Base-by-base conservation (phyloP, 805 yeast species). In the Hanseniaspora jakobsenii region DNA sequence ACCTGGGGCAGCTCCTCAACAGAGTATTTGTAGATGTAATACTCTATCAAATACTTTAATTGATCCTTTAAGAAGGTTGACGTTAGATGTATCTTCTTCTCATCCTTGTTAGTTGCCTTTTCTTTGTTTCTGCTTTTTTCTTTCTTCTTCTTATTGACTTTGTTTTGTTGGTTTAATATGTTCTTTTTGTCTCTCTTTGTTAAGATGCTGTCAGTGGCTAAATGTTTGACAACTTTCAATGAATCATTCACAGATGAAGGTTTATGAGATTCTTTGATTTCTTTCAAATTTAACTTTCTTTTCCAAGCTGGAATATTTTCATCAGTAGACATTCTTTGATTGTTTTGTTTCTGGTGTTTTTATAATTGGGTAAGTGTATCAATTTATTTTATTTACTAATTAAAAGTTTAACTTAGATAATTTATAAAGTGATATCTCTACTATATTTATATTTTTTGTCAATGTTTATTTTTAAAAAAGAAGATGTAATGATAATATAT, bases 241-340 rank as follows among this genome's bases (percentile, higher is more conserved):
- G 65, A 61, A 38, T 61, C 63, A 17, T 55, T 57, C 21, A 47
- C 49, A 23, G 51, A 51, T 6, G 41, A 48, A 12, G 41, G 42
- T n/a, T 17, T 24, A 12, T 22, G 24, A 1, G 47, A 30, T 34
- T 18, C 43, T 40, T 34, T 51, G 47, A 36, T 52, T 49, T 39
- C 48, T 48, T 32, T 50, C 48, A 31, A 53, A 54, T 32, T 54
- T 55, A 46, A 57, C 56, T 42, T 42, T 38, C 57, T 54, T 41
- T 60, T 60, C 65, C 65, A 61, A 8, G 65, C 65, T 7, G 65
- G 65, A 19, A 61, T 44, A 46, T 60, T 61, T 38, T 34, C 46
- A 28, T 42, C 39, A 17, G 38, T 49, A 27, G 47, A 36, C 47
- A 43, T 43, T 28, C 27, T 3, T 14, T 5, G 8, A 14, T 17